Percentiles rank a stretch among this genome's conserved stretches.
Evolutionary conservation across 768 basidiomycete genomes (phyloP).

Genomic region (Omphalotus guepiniiformis): DNA sequence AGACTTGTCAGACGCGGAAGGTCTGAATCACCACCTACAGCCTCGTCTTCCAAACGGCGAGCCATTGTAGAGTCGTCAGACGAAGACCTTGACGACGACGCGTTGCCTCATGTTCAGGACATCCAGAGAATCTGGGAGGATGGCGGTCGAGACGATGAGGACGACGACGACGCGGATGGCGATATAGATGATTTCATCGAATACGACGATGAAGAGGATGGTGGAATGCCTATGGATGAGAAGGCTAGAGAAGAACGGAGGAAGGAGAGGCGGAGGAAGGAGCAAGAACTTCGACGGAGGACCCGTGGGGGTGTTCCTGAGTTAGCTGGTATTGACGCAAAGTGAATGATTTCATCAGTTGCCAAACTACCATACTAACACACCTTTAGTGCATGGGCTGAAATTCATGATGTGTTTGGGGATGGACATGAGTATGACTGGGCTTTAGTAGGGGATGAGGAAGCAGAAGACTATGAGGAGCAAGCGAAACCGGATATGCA

Average conservation of each 20-base stretch:
- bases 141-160: constrained; percentile 61
- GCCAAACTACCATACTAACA: no score
- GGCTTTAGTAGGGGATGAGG: constrained; percentile 84
- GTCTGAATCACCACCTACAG: constrained; percentile 62
- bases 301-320: constrained; percentile 62
- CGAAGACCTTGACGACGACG: constrained; percentile 65
- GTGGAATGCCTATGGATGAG: constrained; percentile 64
- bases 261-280: constrained; percentile 57
- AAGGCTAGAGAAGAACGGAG: constrained; percentile 73
- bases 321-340: constrained; percentile 76
- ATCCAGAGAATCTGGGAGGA: constrained; percentile 84
- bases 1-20: constrained; percentile 64
- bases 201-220: constrained; percentile 77
- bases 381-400: constrained; percentile 80
- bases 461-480: constrained; percentile 42
- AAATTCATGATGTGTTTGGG: constrained; percentile 94
- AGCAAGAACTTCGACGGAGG: constrained; percentile 65
- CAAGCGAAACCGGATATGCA: constrained; percentile 67
- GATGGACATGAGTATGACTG: constrained; percentile 96
- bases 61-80: constrained; percentile 69
- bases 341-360: constrained; percentile 49
- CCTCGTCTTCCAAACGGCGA: constrained; percentile 57
- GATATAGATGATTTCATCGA: constrained; percentile 78
- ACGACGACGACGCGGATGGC: constrained; percentile 68
- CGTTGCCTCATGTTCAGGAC: constrained; percentile 55